Conservation (phyloP, 1,284 basidiomycete species). For the Boletus smithii region DNA sequence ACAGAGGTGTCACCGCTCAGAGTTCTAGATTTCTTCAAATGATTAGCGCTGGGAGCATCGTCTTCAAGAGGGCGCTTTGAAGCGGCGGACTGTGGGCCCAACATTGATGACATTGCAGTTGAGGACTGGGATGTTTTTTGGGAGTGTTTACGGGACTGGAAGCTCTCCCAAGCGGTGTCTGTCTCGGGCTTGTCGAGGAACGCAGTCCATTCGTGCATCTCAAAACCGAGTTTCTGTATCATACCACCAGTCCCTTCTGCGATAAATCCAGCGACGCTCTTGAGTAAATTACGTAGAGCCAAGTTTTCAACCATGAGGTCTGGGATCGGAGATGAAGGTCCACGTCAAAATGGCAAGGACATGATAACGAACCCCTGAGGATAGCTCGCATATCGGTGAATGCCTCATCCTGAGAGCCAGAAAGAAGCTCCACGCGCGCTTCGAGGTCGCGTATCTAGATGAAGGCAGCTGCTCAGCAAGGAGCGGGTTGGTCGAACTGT, state of each 20-base stretch:
- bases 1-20: conserved; percentile 39
- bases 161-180: conserved; percentile 88
- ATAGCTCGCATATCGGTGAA: conserved; percentile 78
- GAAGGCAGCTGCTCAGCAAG: conserved; percentile 8
- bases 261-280: conserved; percentile 74
- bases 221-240: conserved; percentile 77
- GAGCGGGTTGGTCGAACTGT: background rate
- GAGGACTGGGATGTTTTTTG: conserved; percentile 31
- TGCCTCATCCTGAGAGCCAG: conserved; percentile 85
- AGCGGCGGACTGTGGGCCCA: conserved; percentile 23
- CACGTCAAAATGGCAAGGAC: conserved; percentile 6
- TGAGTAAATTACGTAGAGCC: conserved; percentile 73
- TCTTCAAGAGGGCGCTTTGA: conserved; percentile 50
- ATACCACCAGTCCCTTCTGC: conserved; percentile 80
- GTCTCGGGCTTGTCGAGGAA: conserved; percentile 83
- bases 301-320: conserved; percentile 89
- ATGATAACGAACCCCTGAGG: conserved; percentile 54
- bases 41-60: conserved; percentile 36
- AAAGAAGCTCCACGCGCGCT: conserved; percentile 85
- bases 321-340: conserved; percentile 26
- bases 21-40: conserved; percentile 52
- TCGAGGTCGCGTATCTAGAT: conserved; percentile 86
- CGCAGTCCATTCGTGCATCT: conserved; percentile 70
- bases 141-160: conserved; percentile 54
- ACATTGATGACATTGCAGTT: conserved; percentile 28